phyloP scores from a whole-genome alignment of 768 basidiomycete genomes.

The Termitomyces sp. region DNA sequence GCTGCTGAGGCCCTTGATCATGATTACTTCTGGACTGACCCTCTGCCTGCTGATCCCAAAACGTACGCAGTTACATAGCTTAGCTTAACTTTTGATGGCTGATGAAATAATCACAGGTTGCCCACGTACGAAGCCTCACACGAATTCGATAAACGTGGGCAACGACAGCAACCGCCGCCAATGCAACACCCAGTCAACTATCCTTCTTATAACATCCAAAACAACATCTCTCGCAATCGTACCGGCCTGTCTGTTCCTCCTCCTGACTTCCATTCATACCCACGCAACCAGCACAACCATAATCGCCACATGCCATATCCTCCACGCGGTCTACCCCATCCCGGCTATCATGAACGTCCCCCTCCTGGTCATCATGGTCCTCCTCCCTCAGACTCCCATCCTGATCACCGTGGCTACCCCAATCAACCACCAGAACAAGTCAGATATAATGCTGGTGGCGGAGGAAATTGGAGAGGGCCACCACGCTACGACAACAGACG shows the following conservation, averaged over 20 bases:
- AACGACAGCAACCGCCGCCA: constrained; percentile 16
- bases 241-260: constrained; percentile 23
- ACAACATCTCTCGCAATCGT: constrained; percentile 1
- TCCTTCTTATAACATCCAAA: constrained; percentile 1
- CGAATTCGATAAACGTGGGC: constrained; percentile 43
- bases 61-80: constrained; percentile 40
- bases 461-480: background rate
- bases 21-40: constrained; percentile 92
- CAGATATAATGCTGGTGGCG: constrained; percentile 1
- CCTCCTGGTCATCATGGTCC: background rate
- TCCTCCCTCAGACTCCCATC: background rate
- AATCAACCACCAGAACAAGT: background rate
- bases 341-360: background rate
- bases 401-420: background rate
- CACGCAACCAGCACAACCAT: constrained; percentile 1
- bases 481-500: background rate
- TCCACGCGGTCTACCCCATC: background rate
- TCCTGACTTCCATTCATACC: background rate
- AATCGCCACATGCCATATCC: constrained; percentile 11
- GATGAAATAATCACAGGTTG: constrained; percentile 36
- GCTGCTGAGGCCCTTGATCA: constrained; percentile 86
- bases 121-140: constrained; percentile 80
- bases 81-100: background rate
- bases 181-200: constrained; percentile 4
- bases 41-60: constrained; percentile 81